A percentile compares a stretch with the other conserved stretches of the same genome.
These are phyloP conservation scores for Eucalyptus pumila DNA, from an alignment of 345 rosid genomes.

Conservation along the genomic window DNA sequence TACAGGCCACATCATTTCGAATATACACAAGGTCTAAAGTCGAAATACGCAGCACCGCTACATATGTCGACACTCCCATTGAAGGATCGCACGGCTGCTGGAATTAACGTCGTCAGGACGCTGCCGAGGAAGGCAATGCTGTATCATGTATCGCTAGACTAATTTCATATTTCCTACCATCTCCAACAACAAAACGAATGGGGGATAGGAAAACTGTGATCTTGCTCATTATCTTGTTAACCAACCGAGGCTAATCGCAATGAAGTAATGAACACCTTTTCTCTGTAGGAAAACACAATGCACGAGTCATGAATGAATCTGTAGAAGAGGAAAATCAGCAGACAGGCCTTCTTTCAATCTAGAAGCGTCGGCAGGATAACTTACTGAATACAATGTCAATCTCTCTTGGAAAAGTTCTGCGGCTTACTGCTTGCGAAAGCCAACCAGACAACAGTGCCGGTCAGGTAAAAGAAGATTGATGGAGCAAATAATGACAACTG, in stretches of 20 bases:
- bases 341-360: background rate
- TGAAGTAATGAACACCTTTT: background rate
- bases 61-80: background rate
- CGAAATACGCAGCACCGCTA: background rate
- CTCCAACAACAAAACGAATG: background rate
- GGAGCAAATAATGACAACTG: slow-evolving; percentile 79
- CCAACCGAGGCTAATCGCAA: background rate
- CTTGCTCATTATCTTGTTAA: background rate
- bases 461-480: slow-evolving; percentile 88
- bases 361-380: background rate
- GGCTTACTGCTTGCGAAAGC: slow-evolving; percentile 84
- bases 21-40: background rate
- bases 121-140: background rate
- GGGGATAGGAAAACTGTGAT: background rate
- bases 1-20: background rate
- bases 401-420: slow-evolving; percentile 46
- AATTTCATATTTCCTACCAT: background rate
- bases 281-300: background rate
- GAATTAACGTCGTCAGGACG: background rate
- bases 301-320: background rate
- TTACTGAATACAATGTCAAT: background rate
- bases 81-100: background rate
- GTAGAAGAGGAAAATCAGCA: background rate
- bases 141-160: background rate
- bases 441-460: slow-evolving; percentile 84